phyloP scores from a whole-genome alignment of 331 rosid genomes.

The Rhamnella rubrinervis region DNA sequence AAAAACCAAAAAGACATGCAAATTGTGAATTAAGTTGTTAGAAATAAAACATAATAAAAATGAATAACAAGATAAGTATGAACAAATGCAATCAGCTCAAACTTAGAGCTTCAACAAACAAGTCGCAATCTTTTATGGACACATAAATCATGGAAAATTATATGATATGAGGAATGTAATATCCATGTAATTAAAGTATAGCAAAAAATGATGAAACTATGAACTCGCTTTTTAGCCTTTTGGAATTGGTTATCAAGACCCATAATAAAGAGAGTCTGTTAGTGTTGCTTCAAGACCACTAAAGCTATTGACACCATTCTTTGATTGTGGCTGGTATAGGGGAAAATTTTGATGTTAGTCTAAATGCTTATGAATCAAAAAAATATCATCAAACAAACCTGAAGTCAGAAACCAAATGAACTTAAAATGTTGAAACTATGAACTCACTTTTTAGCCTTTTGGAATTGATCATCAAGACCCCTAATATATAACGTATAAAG shows the following conservation, averaged over 20 bases:
- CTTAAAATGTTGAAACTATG: too few relatives aligned
- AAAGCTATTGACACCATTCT: conserved; percentile 89
- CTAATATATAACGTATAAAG: conserved; percentile 91
- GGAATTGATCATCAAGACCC: conserved; percentile 90
- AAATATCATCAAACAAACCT: too few relatives aligned
- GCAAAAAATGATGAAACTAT: conserved; percentile 17
- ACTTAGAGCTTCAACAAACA: too few relatives aligned
- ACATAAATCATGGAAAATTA: neutral
- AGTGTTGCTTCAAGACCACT: conserved; percentile 99
- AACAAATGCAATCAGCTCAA: neutral
- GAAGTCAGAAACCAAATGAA: too few relatives aligned
- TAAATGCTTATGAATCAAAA: neutral
- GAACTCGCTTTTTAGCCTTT: conserved; percentile 81
- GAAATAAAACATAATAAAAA: neutral
- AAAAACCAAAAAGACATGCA: neutral
- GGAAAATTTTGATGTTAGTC: conserved; percentile 28
- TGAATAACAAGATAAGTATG: neutral
- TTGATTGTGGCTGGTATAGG: conserved; percentile 80
- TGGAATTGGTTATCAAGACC: conserved; percentile 87
- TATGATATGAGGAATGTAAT: neutral
- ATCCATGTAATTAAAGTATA: neutral
- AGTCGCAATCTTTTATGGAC: neutral
- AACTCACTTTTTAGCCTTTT: conserved; percentile 84
- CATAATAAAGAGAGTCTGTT: conserved; percentile 92
- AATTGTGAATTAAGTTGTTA: neutral